These are phyloP conservation scores for Psilocybe azurescens DNA, from an alignment of 768 basidiomycete genomes.

Conservation along the genomic window DNA sequence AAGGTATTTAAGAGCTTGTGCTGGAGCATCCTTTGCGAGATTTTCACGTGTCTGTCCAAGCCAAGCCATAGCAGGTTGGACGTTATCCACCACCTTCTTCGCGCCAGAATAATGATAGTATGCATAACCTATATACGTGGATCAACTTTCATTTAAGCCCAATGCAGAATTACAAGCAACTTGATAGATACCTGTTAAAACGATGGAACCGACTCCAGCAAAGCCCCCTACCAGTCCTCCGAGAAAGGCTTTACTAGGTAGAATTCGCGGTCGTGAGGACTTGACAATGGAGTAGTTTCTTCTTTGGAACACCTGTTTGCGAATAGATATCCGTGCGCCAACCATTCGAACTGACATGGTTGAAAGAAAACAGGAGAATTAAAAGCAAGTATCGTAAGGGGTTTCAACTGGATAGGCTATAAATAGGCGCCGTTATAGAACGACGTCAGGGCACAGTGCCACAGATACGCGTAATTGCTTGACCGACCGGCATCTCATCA, in stretches of 20 bases:
- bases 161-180: not conserved
- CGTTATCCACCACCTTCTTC: slow-evolving; percentile 40
- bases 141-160: no score
- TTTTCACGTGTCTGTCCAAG: slow-evolving; percentile 21
- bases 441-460: no score
- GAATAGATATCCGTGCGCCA: not conserved
- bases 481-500: no score
- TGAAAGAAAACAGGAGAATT: no score
- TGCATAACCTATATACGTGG: slow-evolving; percentile 35
- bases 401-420: no score
- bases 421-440: no score
- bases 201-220: slow-evolving; percentile 10
- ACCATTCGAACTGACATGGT: not conserved
- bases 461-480: no score
- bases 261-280: not conserved
- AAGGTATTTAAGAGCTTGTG: slow-evolving; percentile 40
- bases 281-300: not conserved
- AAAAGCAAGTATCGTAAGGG: no score
- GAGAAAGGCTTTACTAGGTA: not conserved
- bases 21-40: slow-evolving; percentile 29
- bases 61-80: slow-evolving; percentile 29
- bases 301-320: not conserved
- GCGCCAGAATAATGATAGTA: slow-evolving; percentile 47
- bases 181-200: slow-evolving; percentile 19
- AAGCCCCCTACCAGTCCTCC: slow-evolving; percentile 9